phyloP scores from a whole-genome alignment of 1,284 basidiomycete genomes.

The Boletus semigastroideus region DNA sequence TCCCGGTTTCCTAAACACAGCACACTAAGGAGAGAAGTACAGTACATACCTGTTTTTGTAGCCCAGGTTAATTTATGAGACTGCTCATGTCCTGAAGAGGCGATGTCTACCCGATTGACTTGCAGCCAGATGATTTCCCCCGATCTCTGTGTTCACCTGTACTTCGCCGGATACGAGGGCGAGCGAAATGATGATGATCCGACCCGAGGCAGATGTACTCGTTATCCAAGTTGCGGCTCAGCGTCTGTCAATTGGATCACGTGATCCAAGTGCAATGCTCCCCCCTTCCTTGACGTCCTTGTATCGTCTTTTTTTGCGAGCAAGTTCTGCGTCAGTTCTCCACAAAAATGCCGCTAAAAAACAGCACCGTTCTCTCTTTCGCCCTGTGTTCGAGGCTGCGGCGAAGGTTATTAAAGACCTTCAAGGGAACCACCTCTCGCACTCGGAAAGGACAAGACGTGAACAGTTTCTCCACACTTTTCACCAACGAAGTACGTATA shows the following conservation, averaged over 20 bases:
- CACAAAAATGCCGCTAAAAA: slow-evolving; percentile 46
- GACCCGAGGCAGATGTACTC: neutral
- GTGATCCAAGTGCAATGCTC: slow-evolving; percentile 27
- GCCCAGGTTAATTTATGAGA: slow-evolving; percentile 5
- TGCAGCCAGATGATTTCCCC: neutral
- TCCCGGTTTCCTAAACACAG: slow-evolving; percentile 2
- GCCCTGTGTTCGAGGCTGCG: slow-evolving; percentile 56
- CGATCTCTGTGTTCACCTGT: neutral
- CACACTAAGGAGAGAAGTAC: neutral
- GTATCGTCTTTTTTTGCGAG: slow-evolving; percentile 63
- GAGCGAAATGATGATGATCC: neutral
- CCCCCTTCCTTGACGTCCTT: slow-evolving; percentile 56
- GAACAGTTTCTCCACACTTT: slow-evolving; percentile 49
- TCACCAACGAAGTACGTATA: slow-evolving; percentile 45
- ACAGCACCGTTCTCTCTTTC: slow-evolving; percentile 50
- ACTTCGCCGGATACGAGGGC: neutral
- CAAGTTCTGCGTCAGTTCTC: slow-evolving; percentile 61
- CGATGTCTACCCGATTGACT: slow-evolving; percentile 1
- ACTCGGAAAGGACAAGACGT: slow-evolving; percentile 32
- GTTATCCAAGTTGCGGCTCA: neutral
- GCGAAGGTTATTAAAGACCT: slow-evolving; percentile 43
- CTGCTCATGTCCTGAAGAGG: slow-evolving; percentile 1
- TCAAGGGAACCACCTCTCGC: slow-evolving; percentile 30
- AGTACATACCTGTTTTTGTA: slow-evolving; percentile 10
- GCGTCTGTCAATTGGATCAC: slow-evolving; percentile 1